Evolutionary conservation across 2,329 filamentous ascomycete species (phyloP).

Genomic region (Fusarium setosum): DNA sequence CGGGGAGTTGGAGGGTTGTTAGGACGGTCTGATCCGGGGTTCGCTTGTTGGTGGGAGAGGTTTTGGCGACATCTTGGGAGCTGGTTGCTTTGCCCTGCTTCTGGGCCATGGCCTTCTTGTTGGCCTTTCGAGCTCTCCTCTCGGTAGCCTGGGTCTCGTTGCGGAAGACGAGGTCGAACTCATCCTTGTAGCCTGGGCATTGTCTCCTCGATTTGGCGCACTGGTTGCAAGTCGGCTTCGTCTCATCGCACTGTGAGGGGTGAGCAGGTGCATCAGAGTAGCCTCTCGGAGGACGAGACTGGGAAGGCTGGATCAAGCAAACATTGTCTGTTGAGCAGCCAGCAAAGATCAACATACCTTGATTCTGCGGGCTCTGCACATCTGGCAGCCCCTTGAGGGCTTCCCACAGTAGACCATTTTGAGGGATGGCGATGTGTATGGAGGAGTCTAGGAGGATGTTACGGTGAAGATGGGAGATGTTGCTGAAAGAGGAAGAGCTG

Average conservation of each 20-base stretch:
- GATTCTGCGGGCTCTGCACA: constrained; percentile 78
- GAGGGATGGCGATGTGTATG: constrained; percentile 13
- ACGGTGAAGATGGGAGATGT: not conserved
- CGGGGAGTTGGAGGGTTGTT: constrained; percentile 55
- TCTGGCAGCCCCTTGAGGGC: constrained; percentile 77
- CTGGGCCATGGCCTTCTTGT: constrained; percentile 57
- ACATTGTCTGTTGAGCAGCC: not conserved
- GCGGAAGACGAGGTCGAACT: constrained; percentile 78
- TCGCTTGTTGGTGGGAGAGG: constrained; percentile 26
- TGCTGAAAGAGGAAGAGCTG: constrained; percentile 7
- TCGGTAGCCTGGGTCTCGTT: constrained; percentile 78
- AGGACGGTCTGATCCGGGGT: constrained; percentile 41
- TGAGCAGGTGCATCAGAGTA: constrained; percentile 14
- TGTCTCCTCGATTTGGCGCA: constrained; percentile 71
- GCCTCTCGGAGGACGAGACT: not conserved
- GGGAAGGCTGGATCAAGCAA: not conserved
- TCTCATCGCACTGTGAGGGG: constrained; percentile 70
- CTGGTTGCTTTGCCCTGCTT: constrained; percentile 46
- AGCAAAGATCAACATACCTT: constrained; percentile 64
- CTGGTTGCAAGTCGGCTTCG: constrained; percentile 73
- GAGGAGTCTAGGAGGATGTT: not conserved
- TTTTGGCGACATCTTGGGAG: constrained; percentile 17
- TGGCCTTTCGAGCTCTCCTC: constrained; percentile 68
- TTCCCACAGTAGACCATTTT: constrained; percentile 75
- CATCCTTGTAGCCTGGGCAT: constrained; percentile 76